Evolutionary conservation across 2,329 filamentous ascomycete species (phyloP).

Genomic region (Arthroderma uncinatum): DNA sequence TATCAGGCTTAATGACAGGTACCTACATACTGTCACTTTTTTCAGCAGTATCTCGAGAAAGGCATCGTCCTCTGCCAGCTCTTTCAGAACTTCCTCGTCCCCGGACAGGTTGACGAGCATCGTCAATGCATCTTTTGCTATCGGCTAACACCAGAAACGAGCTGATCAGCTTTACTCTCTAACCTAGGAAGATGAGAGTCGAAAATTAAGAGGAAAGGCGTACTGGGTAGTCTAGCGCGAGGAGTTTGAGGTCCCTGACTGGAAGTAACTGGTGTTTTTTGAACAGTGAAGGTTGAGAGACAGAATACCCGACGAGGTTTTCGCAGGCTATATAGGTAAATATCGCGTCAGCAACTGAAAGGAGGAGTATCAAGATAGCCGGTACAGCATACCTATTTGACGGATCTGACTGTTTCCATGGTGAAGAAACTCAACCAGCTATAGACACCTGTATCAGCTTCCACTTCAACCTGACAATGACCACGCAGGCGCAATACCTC

Average conservation of each 20-base stretch:
- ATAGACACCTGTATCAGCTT: slow-evolving; percentile 10
- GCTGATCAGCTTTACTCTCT: slow-evolving; percentile 3
- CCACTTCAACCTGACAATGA: slow-evolving; percentile 9
- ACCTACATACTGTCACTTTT: slow-evolving; percentile 63
- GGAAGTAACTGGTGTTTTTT: slow-evolving; percentile 69
- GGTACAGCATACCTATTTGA: slow-evolving; percentile 50
- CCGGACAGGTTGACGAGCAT: slow-evolving; percentile 72
- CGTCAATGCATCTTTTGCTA: slow-evolving; percentile 83
- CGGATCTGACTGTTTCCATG: slow-evolving; percentile 86
- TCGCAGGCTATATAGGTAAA: slow-evolving; percentile 52
- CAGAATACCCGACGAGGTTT: slow-evolving; percentile 74
- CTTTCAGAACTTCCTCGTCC: slow-evolving; percentile 63
- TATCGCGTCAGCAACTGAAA: neutral
- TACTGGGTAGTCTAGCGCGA: slow-evolving; percentile 74
- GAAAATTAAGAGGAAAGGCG: neutral
- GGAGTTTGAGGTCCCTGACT: slow-evolving; percentile 73
- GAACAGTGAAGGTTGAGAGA: slow-evolving; percentile 67
- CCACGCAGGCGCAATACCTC: slow-evolving; percentile 44
- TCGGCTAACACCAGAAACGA: slow-evolving; percentile 46
- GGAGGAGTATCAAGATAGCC: slow-evolving; percentile 12
- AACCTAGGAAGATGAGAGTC: neutral
- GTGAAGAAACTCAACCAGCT: slow-evolving; percentile 89
- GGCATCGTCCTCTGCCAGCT: slow-evolving; percentile 62
- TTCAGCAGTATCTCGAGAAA: slow-evolving; percentile 65
- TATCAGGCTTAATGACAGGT: slow-evolving; percentile 9